Evolutionary conservation across 371 early-diverging fungal genomes (phyloP), one percentile per base, ranked within the genome.

Genomic region (Lichtheimia ornata): DNA sequence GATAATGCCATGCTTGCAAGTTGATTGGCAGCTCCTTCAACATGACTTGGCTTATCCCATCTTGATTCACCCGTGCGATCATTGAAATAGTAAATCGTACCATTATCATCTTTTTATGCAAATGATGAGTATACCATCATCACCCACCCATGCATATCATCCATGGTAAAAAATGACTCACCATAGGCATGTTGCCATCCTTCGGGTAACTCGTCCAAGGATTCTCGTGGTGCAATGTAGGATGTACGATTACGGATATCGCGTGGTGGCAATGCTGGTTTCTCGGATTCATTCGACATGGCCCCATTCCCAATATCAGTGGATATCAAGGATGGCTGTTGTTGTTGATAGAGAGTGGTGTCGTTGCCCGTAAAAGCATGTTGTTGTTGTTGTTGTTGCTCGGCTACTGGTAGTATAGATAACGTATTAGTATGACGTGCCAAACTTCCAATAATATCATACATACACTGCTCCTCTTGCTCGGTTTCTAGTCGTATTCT

Each of bases 41-140:
- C 51, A n/a, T 35, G 53, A 18, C 24, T 56, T n/a, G 62, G 63
- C 18, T 51, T 58, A 12, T 78, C 80, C 82, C 84, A 80, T 15
- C 74, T 69, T 12, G 84, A 73, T 62, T 79, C 74, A n/a, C 81
- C 76, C 0, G 82, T 81, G 3, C 56, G 59, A 30, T 72, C 69
- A 42, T 84, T 81, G 49, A 84, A 84, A 66, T 80, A 84, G 47
- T 81, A 83, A 25, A 67, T 70, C 2, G 75, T 68, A 3, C 84
- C 83, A 30, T 71, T 65, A 61, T 40, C 47, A 50, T 60, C 58
- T 56, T 44, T 24, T 12, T 15, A 20, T 22, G 22, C 47, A n/a
- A 47, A 17, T 18, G 11, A 22, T 22, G 1, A n/a, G 27, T 0
- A 25, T 54, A 22, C 22, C 22, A 22, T 14, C 22, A 47, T 47